Base-by-base conservation (phyloP, 257 asterid genomes). In the Ballota nigra region DNA sequence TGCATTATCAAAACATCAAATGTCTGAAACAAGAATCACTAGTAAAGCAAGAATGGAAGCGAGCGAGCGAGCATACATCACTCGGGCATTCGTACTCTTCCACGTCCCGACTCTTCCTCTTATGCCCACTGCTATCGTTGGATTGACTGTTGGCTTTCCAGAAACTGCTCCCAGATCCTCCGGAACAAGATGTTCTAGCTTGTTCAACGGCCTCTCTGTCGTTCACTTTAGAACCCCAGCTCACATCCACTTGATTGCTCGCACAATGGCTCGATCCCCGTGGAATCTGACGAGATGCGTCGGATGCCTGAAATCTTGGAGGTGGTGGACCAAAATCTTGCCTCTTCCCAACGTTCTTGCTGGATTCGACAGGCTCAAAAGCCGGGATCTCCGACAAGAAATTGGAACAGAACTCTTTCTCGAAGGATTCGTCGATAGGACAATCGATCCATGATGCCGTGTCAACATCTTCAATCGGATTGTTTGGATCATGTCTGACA, bases 81-180 rank as follows among this genome's bases (percentile, higher is more conserved):
- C 94, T 86, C 51, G 79, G 89, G 81, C 88, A 81, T 52, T 92
- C 94, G 0, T 87, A 87, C 72, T 89, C 96, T 40, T 83, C 92
- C 41, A 69, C 77, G 24, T 86, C 89, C 34, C 90, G 72, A 33
- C 40, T 71, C 83, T 89, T 92, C 79, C 98, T 81, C 71, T 89
- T 92, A 62, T 68, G 83, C 75, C 84, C 60, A 51, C 62, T 77
- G 22, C 78, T 81, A 7, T 79, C 84, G 55, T 76, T 80, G 8
- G 87, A 76, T 59, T 63, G 80, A 36, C 83, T 81, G 61, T 86
- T 78, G 5, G 85, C 71, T 66, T 88, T 87, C 72, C 88, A 84
- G 63, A 80, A 77, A 71, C 93, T 83, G 62, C 87, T 80, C 4
- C 83, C 90, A 0, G 96, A 92, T 58, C 95, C 92, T 0, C 92